These are phyloP conservation scores for Vigna nakashimae DNA, from an alignment of 306 rosid genomes.

Conservation along the genomic window DNA sequence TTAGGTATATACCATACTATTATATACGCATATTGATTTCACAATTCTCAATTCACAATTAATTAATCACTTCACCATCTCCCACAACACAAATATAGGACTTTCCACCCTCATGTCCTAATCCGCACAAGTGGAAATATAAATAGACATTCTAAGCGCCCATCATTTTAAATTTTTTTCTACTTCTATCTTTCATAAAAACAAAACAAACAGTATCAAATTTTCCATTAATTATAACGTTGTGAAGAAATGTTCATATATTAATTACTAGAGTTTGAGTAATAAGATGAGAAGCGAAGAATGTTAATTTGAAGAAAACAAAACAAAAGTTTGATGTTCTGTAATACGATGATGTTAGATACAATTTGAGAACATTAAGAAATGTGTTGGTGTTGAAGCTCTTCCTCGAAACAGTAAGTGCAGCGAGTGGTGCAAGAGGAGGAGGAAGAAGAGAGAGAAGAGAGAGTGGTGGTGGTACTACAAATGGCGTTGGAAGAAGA, in stretches of 20 bases:
- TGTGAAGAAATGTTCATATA: no score
- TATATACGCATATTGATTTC: not conserved
- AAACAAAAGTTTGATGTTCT: not conserved
- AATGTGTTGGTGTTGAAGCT: no score
- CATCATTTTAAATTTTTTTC: not conserved
- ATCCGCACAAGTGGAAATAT: not conserved
- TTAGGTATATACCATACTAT: slow-evolving; percentile 2
- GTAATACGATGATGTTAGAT: not conserved
- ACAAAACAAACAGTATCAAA: no score
- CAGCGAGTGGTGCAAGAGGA: slow-evolving; percentile 51
- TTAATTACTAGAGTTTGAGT: no score
- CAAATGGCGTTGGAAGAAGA: not conserved
- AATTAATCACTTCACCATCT: not conserved
- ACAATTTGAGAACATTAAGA: not conserved
- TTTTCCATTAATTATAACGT: no score
- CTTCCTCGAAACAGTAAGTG: slow-evolving; percentile 47
- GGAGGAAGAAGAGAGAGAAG: slow-evolving; percentile 51
- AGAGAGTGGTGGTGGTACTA: not conserved
- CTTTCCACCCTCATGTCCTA: slow-evolving; percentile 2
- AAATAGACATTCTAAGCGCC: slow-evolving; percentile 17
- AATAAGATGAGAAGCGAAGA: no score
- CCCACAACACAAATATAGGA: not conserved
- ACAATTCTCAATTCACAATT: not conserved
- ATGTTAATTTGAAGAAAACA: not conserved
- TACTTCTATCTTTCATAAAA: no score